These are phyloP conservation scores for Yarrowia bubula DNA, from an alignment of 805 yeast genomes.

Conservation along the genomic window DNA sequence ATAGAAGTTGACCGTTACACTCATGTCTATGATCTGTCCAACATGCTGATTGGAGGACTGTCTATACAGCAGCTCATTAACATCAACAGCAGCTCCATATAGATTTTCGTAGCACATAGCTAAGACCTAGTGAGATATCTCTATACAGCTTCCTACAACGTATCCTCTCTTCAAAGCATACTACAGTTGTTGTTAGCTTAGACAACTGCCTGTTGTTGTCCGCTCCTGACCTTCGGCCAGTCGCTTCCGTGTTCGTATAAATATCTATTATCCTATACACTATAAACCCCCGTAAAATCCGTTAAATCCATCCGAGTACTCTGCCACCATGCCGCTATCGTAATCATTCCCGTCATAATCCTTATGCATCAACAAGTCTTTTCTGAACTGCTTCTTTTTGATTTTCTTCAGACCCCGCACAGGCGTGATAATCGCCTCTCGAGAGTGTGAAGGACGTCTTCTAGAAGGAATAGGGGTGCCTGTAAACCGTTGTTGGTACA, in stretches of 20 bases:
- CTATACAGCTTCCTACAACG: too few species aligned
- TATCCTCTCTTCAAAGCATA: too few species aligned
- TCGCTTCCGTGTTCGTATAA: background rate
- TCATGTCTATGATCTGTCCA: too few species aligned
- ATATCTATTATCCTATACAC: slow-evolving; percentile 17
- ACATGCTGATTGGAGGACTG: too few species aligned
- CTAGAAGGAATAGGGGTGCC: slow-evolving; percentile 18
- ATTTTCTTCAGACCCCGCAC: slow-evolving; percentile 33
- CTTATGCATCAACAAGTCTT: slow-evolving; percentile 17
- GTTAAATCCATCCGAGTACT: slow-evolving; percentile 3
- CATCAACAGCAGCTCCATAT: too few species aligned
- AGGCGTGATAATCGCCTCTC: slow-evolving; percentile 38
- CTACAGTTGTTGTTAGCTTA: too few species aligned
- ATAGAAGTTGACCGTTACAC: too few species aligned
- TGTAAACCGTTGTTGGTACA: slow-evolving; percentile 13
- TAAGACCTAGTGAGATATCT: too few species aligned
- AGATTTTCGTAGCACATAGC: too few species aligned
- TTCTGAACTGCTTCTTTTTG: slow-evolving; percentile 29
- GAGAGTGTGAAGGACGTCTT: slow-evolving; percentile 26
- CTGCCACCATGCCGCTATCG: slow-evolving; percentile 22
- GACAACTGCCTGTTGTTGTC: too few species aligned
- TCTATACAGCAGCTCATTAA: too few species aligned
- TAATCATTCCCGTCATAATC: slow-evolving; percentile 25
- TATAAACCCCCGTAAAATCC: slow-evolving; percentile 23
- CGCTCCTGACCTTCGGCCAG: too few species aligned